A percentile compares a stretch with the other conserved stretches of the same genome.
phyloP scores from a whole-genome alignment of 2,329 filamentous ascomycete species.

The Cladophialophora psammophila region DNA sequence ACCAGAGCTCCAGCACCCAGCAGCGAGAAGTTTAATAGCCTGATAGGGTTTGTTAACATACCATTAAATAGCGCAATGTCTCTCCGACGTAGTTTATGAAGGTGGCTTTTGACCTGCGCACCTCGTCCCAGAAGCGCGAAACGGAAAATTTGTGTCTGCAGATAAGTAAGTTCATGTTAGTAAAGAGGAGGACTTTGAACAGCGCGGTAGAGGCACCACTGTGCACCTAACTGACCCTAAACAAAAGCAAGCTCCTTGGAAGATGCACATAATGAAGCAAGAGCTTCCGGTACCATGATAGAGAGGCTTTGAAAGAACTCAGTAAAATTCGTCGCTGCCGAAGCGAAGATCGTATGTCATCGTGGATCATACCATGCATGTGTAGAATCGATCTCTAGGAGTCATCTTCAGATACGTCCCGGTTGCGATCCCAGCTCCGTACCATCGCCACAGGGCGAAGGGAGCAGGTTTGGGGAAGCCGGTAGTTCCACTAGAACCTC shows the following conservation, averaged over 20 bases:
- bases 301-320: neutral
- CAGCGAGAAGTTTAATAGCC: neutral
- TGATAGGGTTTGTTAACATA: constrained; percentile 41
- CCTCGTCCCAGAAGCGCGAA: constrained; percentile 73
- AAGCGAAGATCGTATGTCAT: neutral
- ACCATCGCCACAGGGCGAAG: neutral
- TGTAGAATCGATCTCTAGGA: neutral
- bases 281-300: neutral
- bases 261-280: neutral
- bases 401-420: neutral
- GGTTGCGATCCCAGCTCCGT: neutral
- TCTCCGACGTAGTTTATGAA: constrained; percentile 80
- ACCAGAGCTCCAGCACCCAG: no score
- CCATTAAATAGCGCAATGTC: constrained; percentile 75
- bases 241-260: constrained; percentile 28
- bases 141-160: constrained; percentile 67
- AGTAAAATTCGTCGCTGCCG: neutral
- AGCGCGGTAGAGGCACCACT: constrained; percentile 70
- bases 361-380: neutral
- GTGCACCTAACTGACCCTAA: constrained; percentile 63
- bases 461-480: neutral
- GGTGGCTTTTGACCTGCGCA: constrained; percentile 71
- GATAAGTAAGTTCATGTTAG: constrained; percentile 64
- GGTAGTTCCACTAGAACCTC: neutral
- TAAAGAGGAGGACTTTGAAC: constrained; percentile 37